Evolutionary conservation across 1,284 basidiomycete species (phyloP).

Genomic region (Leccinum griseonigrum): DNA sequence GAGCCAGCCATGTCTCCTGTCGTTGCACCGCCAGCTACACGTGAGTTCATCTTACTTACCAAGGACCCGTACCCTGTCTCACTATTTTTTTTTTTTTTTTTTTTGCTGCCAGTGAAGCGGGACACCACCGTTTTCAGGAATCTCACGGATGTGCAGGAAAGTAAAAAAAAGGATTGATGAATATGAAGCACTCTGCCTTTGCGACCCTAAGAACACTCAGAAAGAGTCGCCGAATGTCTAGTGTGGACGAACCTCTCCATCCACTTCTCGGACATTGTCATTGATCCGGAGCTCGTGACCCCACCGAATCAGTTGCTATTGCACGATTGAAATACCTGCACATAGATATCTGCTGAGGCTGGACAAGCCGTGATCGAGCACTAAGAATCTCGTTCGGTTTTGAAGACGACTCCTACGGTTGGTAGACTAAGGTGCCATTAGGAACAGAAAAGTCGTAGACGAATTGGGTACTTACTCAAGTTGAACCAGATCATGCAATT

Average conservation of each 20-base stretch:
- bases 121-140: no score
- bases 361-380: conserved; percentile 91
- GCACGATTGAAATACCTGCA: conserved; percentile 80
- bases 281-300: conserved; percentile 82
- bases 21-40: no score
- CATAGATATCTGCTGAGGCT: conserved; percentile 94
- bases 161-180: conserved; percentile 81
- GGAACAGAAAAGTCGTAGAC: conserved; percentile 1
- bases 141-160: no score
- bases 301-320: conserved; percentile 86
- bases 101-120: no score
- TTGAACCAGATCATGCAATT: conserved; percentile 95
- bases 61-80: no score
- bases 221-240: not conserved
- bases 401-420: conserved; percentile 86
- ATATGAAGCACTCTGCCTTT: conserved; percentile 94
- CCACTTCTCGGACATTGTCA: conserved; percentile 93
- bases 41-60: no score
- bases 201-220: conserved; percentile 53
- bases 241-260: conserved; percentile 69
- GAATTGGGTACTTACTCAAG: conserved; percentile 68
- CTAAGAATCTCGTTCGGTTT: conserved; percentile 42
- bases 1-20: no score
- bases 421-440: conserved; percentile 56
- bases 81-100: no score